phyloP scores from a whole-genome alignment of 345 rosid genomes.

The Euphorbia tirucalli region DNA sequence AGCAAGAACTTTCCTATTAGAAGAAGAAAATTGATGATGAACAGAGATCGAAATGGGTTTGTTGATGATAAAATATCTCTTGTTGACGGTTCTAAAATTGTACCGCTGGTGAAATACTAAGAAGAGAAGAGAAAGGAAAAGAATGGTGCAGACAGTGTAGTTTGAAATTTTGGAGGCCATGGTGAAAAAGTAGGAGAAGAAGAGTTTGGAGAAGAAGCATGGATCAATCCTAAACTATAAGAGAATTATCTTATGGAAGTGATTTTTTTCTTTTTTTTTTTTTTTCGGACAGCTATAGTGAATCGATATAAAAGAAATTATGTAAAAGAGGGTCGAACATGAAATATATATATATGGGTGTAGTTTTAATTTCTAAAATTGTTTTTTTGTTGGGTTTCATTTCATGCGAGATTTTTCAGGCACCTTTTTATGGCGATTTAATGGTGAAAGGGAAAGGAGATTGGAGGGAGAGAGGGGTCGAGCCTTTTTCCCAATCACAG shows the following conservation, averaged over 20 bases:
- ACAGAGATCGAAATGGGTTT: neutral
- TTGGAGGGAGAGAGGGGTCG: constrained; percentile 3
- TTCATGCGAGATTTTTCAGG: too few relatives aligned
- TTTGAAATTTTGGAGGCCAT: constrained; percentile 53
- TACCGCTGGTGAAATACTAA: constrained; percentile 46
- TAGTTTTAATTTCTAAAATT: neutral
- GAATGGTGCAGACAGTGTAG: constrained; percentile 30
- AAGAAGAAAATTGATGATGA: constrained; percentile 19
- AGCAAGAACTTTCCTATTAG: constrained; percentile 47
- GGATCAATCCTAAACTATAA: constrained; percentile 22
- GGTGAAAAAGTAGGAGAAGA: constrained; percentile 33
- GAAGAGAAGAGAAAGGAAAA: constrained; percentile 57
- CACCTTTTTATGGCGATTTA: constrained; percentile 33
- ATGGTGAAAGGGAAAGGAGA: constrained; percentile 17
- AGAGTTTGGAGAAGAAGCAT: constrained; percentile 47
- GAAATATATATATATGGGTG: constrained; percentile 4
- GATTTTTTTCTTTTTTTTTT: too few relatives aligned
- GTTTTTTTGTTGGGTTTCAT: constrained; percentile 3
- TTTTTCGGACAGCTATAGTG: constrained; percentile 20
- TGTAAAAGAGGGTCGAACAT: constrained; percentile 13
- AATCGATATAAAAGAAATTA: constrained; percentile 8
- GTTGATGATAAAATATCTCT: constrained; percentile 13
- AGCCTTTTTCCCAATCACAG: constrained; percentile 44
- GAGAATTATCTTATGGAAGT: neutral
- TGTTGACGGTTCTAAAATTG: constrained; percentile 30